A percentile compares a stretch with the other conserved stretches of the same genome.
Evolutionary conservation across 345 rosid genomes (phyloP).

Genomic region (Syzygium aromaticum): DNA sequence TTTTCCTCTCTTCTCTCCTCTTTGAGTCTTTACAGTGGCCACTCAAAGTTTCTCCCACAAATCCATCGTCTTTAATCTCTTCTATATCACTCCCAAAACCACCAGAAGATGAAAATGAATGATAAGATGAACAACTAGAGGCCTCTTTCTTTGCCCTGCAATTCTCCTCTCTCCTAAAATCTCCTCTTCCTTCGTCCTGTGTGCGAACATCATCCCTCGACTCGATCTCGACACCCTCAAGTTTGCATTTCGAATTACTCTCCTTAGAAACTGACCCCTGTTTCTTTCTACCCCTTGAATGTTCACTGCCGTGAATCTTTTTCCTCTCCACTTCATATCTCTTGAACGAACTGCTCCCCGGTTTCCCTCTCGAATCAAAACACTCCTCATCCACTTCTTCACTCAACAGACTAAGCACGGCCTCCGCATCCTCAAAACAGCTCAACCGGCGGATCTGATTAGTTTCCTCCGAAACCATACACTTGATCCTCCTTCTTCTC

Average conservation of each 20-base stretch:
- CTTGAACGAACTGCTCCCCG: slow-evolving; percentile 18
- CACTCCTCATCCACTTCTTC: slow-evolving; percentile 46
- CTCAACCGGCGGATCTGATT: slow-evolving; percentile 20
- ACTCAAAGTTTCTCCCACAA: slow-evolving; percentile 17
- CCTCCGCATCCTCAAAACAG: slow-evolving; percentile 48
- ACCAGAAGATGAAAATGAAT: slow-evolving; percentile 56
- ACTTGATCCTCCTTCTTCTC: slow-evolving; percentile 30
- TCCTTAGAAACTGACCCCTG: slow-evolving; percentile 15
- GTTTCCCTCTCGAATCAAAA: slow-evolving; percentile 19
- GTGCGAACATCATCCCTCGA: slow-evolving; percentile 13
- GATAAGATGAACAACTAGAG: slow-evolving; percentile 70
- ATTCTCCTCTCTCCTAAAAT: slow-evolving; percentile 14
- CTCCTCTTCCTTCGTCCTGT: slow-evolving; percentile 26
- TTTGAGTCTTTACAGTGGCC: slow-evolving; percentile 12
- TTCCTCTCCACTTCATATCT: slow-evolving; percentile 32
- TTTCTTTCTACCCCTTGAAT: slow-evolving; percentile 15
- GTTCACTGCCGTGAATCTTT: slow-evolving; percentile 26
- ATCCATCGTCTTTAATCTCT: slow-evolving; percentile 20
- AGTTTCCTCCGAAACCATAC: slow-evolving; percentile 23
- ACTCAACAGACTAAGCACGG: slow-evolving; percentile 66
- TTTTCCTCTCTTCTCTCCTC: slow-evolving; percentile 8
- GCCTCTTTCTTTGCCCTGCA: slow-evolving; percentile 30
- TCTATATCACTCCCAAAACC: slow-evolving; percentile 55
- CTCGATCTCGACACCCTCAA: slow-evolving; percentile 8
- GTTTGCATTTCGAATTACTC: slow-evolving; percentile 20